Base-by-base conservation (phyloP, 768 basidiomycete species). In the Gloeophyllum trabeum region DNA sequence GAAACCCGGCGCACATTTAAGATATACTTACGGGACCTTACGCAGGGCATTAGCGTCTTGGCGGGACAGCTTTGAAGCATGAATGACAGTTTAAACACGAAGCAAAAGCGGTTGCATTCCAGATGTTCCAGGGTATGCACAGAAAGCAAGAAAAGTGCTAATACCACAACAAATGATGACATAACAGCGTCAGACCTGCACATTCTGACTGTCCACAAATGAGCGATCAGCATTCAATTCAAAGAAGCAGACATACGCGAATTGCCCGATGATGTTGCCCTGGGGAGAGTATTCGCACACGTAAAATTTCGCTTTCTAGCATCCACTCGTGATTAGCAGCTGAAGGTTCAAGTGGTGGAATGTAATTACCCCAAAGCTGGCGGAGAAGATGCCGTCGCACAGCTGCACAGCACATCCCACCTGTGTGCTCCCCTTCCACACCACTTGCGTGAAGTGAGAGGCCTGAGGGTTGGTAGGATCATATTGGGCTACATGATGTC, bases 391-490 rank as follows among this genome's bases (percentile, higher is more conserved):
- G 21, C 73, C 75, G 51, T 60, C 61, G 56, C 81, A 83, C 5
- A 56, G 53, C 44, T 69, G 60, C 21, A 71, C 61, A 30, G 78
- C 81, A 51, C 80, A 85, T 20, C 80, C 81, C n/a, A 84, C 64
- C 46, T 81, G 61, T 1, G 68, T 73, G 18, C 75, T 70, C 4
- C 56, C 64, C 58, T 85, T 84, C 82, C 83, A 86, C 5, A 86
- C 81, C 4, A 82, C 71, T 55, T 84, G 81, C 6, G 83, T 85
- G 53, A 79, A 86, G 55, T 86, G 83, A 39, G 79, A 81, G 14
- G 70, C 50, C 30, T 57, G 47, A 2, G 82, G 81, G 56, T 73
- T 74, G 51, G 51, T 66, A 26, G 79, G 60, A 49, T 77, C 49
- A 53, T 81, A 83, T 30, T 73, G 48, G 2, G 67, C 78, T 81